Evolutionary conservation across 345 rosid genomes (phyloP).

Genomic region (Bruguiera parviflora): DNA sequence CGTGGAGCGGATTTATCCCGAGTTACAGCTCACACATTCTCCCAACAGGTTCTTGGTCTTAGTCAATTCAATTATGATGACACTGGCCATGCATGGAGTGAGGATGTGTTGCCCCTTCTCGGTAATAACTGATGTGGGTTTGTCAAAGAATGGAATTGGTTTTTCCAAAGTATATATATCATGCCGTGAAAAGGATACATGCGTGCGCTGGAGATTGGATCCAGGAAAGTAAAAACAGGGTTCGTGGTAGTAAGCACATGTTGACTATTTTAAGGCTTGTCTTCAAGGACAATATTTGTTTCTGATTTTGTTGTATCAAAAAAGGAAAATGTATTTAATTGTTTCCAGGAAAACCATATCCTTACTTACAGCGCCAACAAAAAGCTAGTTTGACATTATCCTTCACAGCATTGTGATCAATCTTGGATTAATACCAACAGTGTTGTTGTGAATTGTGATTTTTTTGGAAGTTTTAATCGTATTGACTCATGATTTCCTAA

Average conservation of each 20-base stretch:
- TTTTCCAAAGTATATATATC: slow-evolving; percentile 63
- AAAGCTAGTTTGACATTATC: not conserved
- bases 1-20: slow-evolving; percentile 69
- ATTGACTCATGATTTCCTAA: no score
- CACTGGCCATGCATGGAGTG: slow-evolving; percentile 39
- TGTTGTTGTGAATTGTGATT: no score
- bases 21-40: slow-evolving; percentile 51
- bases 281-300: not conserved
- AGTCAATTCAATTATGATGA: slow-evolving; percentile 43
- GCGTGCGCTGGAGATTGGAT: slow-evolving; percentile 36
- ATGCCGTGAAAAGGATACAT: slow-evolving; percentile 52
- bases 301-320: not conserved
- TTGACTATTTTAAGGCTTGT: slow-evolving; percentile 1
- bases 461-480: no score
- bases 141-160: slow-evolving; percentile 90
- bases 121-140: slow-evolving; percentile 85
- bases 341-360: slow-evolving; percentile 13
- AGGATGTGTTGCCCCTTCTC: slow-evolving; percentile 85
- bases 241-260: slow-evolving; percentile 42
- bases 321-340: not conserved
- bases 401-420: no score
- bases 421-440: no score
- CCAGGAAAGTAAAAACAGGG: slow-evolving; percentile 32
- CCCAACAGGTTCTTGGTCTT: slow-evolving; percentile 54
- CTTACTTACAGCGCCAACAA: not conserved